A percentile compares a stretch with the other conserved stretches of the same genome.
Conservation (phyloP, 331 rosid species). For the Pyrus hybrid region DNA sequence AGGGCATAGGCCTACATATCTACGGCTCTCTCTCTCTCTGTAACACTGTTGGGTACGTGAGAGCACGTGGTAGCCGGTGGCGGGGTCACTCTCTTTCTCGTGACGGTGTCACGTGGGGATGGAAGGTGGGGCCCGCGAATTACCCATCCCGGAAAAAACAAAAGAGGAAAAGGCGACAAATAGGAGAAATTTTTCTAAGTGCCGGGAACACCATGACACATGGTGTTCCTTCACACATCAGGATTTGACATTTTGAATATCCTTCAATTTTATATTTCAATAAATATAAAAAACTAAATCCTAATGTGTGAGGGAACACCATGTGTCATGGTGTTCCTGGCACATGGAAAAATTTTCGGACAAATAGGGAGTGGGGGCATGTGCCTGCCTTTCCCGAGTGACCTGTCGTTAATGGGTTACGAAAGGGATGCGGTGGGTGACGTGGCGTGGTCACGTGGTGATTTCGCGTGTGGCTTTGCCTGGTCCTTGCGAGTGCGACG, state of each 20-base stretch:
- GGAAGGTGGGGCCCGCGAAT: slow-evolving; percentile 41
- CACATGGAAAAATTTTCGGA: too few relatives aligned
- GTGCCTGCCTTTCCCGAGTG: slow-evolving; percentile 50
- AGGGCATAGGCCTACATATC: too few relatives aligned
- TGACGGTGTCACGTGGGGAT: slow-evolving; percentile 87
- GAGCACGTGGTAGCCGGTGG: slow-evolving; percentile 16
- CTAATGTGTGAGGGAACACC: too few relatives aligned
- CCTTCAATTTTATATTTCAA: too few relatives aligned
- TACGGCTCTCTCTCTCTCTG: too few relatives aligned
- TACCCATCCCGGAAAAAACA: slow-evolving; percentile 5
- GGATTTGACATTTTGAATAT: too few relatives aligned
- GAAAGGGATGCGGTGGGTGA: slow-evolving; percentile 23
- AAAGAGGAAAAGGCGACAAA: background rate
- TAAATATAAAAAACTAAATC: too few relatives aligned
- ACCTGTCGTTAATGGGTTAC: slow-evolving; percentile 68
- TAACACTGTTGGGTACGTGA: too few relatives aligned
- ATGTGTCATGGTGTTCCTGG: too few relatives aligned
- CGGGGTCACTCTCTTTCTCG: slow-evolving; percentile 42
- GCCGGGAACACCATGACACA: too few relatives aligned
- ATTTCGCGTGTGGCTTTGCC: slow-evolving; percentile 11
- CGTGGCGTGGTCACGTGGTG: slow-evolving; percentile 57
- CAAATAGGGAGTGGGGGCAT: slow-evolving; percentile 60
- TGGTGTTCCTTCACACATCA: too few relatives aligned
- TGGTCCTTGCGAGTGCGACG: slow-evolving; percentile 9
- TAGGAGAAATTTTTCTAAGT: too few relatives aligned